These are phyloP conservation scores for Gelatoporia subvermispora DNA, from an alignment of 768 basidiomycete species.

Conservation along the genomic window DNA sequence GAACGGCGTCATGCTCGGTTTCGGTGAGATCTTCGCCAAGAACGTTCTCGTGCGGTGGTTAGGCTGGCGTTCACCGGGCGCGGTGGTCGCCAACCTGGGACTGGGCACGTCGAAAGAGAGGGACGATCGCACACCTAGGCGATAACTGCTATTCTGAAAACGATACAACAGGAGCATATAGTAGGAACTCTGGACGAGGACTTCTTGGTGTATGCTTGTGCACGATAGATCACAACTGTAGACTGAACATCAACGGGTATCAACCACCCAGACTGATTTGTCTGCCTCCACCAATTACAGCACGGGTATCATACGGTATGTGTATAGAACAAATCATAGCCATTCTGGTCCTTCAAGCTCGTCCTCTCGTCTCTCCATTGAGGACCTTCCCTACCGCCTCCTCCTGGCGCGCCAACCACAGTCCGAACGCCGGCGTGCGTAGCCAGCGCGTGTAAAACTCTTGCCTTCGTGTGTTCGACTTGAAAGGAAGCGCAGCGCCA, in stretches of 20 bases:
- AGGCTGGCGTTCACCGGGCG: constrained; percentile 25
- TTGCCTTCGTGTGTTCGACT: constrained; percentile 53
- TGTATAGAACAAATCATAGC: neutral
- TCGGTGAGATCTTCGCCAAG: constrained; percentile 90
- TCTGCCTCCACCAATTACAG: neutral
- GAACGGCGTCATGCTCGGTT: constrained; percentile 95
- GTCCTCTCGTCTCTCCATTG: constrained; percentile 11
- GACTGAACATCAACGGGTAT: neutral
- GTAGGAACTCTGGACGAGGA: neutral
- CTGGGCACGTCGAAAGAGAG: constrained; percentile 5
- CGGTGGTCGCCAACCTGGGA: constrained; percentile 7
- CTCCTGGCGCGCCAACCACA: constrained; percentile 78
- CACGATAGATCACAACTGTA: neutral
- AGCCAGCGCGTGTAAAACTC: constrained; percentile 81
- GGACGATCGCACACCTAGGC: no score
- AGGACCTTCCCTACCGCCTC: constrained; percentile 59
- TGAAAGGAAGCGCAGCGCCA: constrained; percentile 73
- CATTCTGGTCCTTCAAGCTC: neutral
- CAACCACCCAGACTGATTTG: neutral
- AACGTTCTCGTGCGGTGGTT: constrained; percentile 57
- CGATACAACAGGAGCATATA: neutral
- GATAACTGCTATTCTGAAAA: neutral
- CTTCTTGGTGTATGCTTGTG: neutral
- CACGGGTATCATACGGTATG: neutral
- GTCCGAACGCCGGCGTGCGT: constrained; percentile 68